A percentile compares a stretch with the other conserved stretches of the same genome.
Conservation (phyloP, 345 rosid species). For the Aquilaria yunnanensis region DNA sequence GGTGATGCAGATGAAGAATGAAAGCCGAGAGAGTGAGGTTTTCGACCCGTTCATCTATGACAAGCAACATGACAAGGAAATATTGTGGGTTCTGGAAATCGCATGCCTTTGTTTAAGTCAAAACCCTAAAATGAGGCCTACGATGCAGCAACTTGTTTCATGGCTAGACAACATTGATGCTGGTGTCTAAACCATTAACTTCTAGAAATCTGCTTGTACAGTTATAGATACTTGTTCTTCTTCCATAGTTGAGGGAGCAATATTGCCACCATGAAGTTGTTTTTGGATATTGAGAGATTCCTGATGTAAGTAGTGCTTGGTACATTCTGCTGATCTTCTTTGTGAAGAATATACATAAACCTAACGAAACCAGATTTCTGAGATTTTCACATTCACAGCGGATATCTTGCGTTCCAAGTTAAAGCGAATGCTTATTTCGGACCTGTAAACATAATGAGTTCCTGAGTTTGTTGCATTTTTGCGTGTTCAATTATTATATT, state of each 20-base stretch:
- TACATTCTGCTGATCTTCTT: conserved; percentile 11
- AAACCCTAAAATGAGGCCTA: conserved; percentile 63
- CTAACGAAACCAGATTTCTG: conserved; percentile 12
- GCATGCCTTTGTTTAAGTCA: conserved; percentile 64
- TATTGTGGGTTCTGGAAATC: conserved; percentile 53
- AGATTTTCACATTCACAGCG: conserved; percentile 12
- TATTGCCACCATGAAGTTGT: neutral
- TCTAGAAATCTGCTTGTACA: conserved; percentile 11
- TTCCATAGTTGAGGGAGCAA: neutral
- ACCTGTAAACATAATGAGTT: conserved; percentile 10
- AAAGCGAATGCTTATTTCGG: conserved; percentile 6
- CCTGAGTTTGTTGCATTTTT: neutral
- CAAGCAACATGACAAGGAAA: conserved; percentile 56
- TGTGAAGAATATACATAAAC: conserved; percentile 7
- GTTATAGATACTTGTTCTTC: conserved; percentile 3
- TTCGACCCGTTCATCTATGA: conserved; percentile 51
- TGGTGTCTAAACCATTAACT: conserved; percentile 15
- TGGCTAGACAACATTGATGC: conserved; percentile 43
- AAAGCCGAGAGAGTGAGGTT: conserved; percentile 57
- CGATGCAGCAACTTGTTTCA: conserved; percentile 55
- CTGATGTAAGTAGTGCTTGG: conserved; percentile 24
- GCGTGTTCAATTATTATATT: conserved; percentile 6
- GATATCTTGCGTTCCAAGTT: conserved; percentile 1
- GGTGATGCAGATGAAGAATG: conserved; percentile 63
- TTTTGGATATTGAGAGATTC: conserved; percentile 4